Evolutionary conservation across 2,329 filamentous ascomycete species (phyloP), one percentile per base, ranked within the genome.

Genomic region (Septoria petroselini): DNA sequence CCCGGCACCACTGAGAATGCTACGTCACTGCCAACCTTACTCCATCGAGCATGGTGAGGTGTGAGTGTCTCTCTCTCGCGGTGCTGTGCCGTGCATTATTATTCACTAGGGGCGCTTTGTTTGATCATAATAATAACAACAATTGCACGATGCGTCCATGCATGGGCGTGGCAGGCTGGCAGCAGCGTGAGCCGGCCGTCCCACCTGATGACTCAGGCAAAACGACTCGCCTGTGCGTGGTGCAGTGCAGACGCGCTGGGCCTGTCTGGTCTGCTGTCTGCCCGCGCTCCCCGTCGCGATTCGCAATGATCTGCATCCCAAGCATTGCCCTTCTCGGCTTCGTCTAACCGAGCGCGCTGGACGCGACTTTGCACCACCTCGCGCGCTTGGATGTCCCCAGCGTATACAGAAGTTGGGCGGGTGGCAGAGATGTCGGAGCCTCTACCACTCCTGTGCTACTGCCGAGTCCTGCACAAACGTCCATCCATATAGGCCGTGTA

Each of bases 251-350:
- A 29, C 19, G 21, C 33, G 42, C 31, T 27, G 33, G 42, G 19
- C 41, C 43, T 46, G 43, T 12, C 25, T 46, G 34, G 43, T 38
- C 34, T 17, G n/a, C 43, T 27, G 19, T n/a, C n/a, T 35, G 43
- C 43, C 43, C 43, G 33, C 23, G 12, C 39, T 23, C 43, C 31
- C 43, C 33, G 34, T 27, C 25, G 43, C 12, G 23, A 14, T 34
- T 46, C 39, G 43, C 34, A 23, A 15, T 29, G 43, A 46, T 46
- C 43, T 46, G 23, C 43, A 18, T 38, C 43, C 43, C 34, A 46
- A 39, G 34, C 34, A 46, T 18, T 45, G 41, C 41, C 23, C 41
- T 21, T 45, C 33, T 46, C 43, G 43, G 43, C 43, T 46, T 39
- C 43, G 12, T 37, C 19, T 15, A 46, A 38, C 43, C 43, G 43